These are phyloP conservation scores for Styphnolobium japonicum DNA, from an alignment of 306 rosid genomes.

Conservation along the genomic window DNA sequence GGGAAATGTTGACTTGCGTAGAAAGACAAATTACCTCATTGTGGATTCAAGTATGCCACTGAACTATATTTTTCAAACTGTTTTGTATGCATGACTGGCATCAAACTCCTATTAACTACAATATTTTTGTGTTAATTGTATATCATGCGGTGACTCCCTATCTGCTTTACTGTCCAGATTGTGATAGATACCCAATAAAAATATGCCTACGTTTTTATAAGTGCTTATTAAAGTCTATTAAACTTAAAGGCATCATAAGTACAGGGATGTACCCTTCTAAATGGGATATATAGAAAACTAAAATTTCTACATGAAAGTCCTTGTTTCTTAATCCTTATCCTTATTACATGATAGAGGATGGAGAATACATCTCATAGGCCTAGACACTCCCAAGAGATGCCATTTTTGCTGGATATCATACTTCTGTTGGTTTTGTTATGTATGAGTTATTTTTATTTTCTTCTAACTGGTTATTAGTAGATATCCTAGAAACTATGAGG, in stretches of 20 bases:
- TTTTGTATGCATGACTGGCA: neutral
- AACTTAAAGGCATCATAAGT: neutral
- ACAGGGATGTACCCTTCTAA: neutral
- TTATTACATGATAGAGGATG: neutral
- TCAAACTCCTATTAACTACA: neutral
- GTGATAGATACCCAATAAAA: neutral
- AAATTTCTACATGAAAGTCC: neutral
- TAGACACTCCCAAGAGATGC: constrained; percentile 7
- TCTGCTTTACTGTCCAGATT: constrained; percentile 1
- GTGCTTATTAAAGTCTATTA: neutral
- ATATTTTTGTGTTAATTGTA: constrained; percentile 14
- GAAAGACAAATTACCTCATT: constrained; percentile 90
- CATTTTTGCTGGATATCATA: neutral
- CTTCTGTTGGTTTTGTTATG: neutral
- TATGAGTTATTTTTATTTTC: neutral
- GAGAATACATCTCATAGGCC: neutral
- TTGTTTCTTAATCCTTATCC: neutral
- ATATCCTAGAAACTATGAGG: neutral
- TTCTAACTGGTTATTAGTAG: neutral
- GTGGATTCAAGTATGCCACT: constrained; percentile 83
- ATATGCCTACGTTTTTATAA: neutral
- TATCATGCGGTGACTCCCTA: neutral
- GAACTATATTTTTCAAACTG: neutral
- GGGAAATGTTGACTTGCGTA: constrained; percentile 88
- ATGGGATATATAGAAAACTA: neutral